Percentiles rank a stretch among this genome's conserved stretches.
phyloP scores from a whole-genome alignment of 2,329 filamentous ascomycete genomes.

The Ramularia collo-cygni region DNA sequence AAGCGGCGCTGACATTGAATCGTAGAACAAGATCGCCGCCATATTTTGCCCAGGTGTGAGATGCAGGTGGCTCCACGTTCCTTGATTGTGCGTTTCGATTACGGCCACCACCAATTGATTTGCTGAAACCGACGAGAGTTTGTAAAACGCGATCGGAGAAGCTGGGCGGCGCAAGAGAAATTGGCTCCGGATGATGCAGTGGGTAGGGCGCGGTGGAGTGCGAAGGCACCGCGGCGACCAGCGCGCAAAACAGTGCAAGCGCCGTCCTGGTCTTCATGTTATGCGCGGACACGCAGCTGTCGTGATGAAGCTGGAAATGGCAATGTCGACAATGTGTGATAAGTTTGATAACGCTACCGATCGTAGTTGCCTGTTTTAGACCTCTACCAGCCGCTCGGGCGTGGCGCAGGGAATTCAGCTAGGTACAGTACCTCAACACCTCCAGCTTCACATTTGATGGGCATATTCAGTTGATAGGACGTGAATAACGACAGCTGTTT shows the following conservation, averaged over 20 bases:
- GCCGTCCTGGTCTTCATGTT: constrained; percentile 1
- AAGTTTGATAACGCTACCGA: too few relatives aligned
- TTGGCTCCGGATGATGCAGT: constrained; percentile 3
- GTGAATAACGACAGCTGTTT: too few relatives aligned
- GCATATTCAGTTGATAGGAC: too few relatives aligned
- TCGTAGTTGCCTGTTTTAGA: too few relatives aligned
- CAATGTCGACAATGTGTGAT: too few relatives aligned
- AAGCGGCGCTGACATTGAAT: constrained; percentile 66
- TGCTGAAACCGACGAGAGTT: constrained; percentile 9
- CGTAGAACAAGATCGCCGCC: constrained; percentile 79
- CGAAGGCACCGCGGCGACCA: constrained; percentile 14
- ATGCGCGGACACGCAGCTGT: too few relatives aligned
- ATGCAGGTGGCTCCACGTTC: constrained; percentile 7
- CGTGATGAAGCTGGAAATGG: too few relatives aligned
- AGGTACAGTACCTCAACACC: too few relatives aligned
- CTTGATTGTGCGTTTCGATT: too few relatives aligned
- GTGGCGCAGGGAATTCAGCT: too few relatives aligned
- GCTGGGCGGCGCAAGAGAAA: constrained; percentile 8
- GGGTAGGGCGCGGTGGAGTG: constrained; percentile 6
- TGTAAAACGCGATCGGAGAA: constrained; percentile 11
- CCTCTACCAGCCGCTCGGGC: too few relatives aligned
- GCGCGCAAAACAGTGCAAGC: constrained; percentile 8
- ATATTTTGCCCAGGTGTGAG: constrained; percentile 45
- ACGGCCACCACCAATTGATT: constrained; percentile 1
- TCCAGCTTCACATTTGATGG: too few relatives aligned